Evolutionary conservation across 2,329 filamentous ascomycete species (phyloP).

Genomic region (Cordyceps pruinosa): DNA sequence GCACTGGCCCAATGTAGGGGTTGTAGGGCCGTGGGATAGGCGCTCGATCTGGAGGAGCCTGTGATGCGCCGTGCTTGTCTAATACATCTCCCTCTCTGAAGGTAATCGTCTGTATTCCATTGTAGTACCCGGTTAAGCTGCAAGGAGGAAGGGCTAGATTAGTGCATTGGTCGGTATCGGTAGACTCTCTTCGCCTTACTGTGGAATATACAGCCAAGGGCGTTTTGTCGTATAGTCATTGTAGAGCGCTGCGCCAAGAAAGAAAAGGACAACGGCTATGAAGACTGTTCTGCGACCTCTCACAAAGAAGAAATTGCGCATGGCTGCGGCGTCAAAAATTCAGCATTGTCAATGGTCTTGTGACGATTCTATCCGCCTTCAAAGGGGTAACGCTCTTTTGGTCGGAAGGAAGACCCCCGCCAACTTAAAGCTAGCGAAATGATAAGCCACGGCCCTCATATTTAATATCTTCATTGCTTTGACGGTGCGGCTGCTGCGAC

Average conservation of each 20-base stretch:
- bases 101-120: conserved; percentile 66
- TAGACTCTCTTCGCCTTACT: conserved; percentile 23
- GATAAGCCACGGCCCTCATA: not conserved
- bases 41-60: conserved; percentile 16
- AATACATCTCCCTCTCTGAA: not conserved
- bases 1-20: conserved; percentile 57
- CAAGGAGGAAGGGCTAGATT: not conserved
- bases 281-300: not conserved
- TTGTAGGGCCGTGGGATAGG: conserved; percentile 51
- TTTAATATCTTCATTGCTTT: not conserved
- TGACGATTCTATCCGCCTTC: not conserved
- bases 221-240: conserved; percentile 24
- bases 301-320: not conserved
- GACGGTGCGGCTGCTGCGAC: not conserved
- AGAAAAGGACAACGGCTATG: not conserved
- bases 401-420: not conserved
- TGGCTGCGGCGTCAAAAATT: not conserved
- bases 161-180: not conserved
- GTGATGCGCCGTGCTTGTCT: not conserved
- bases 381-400: not conserved
- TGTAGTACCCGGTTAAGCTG: conserved; percentile 75
- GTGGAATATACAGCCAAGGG: conserved; percentile 34
- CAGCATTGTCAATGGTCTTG: not conserved
- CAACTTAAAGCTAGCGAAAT: not conserved
- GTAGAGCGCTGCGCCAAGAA: not conserved